A percentile compares a stretch with the other conserved stretches of the same genome.
These are phyloP conservation scores for Trametes cubensis DNA, from an alignment of 768 basidiomycete genomes.

Conservation along the genomic window DNA sequence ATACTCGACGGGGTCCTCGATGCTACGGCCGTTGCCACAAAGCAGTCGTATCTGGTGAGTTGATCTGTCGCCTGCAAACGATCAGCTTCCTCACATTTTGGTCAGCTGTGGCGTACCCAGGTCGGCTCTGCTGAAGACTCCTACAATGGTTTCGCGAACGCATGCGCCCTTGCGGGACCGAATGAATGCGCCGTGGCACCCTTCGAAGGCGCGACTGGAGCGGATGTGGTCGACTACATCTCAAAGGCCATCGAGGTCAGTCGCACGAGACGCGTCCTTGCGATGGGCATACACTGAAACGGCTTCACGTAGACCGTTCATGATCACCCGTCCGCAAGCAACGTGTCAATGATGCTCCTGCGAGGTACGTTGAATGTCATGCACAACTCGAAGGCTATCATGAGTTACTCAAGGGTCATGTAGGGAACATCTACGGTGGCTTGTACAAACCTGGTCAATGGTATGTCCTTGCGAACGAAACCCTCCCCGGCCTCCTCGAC, in stretches of 20 bases:
- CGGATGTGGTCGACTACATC: constrained; percentile 12
- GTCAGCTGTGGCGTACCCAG: constrained; percentile 13
- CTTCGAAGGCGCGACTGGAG: constrained; percentile 4
- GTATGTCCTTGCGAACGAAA: background rate
- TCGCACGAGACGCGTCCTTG: too few relatives aligned
- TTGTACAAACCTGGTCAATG: constrained; percentile 13
- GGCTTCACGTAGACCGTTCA: background rate
- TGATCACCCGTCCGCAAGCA: constrained; percentile 4
- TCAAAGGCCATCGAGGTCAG: constrained; percentile 7
- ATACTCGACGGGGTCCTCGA: constrained; percentile 22
- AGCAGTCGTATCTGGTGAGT: constrained; percentile 11
- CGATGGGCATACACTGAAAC: background rate
- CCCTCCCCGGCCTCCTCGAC: background rate
- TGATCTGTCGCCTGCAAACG: background rate
- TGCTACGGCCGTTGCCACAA: constrained; percentile 6
- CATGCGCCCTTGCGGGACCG: constrained; percentile 13
- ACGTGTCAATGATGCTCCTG: constrained; percentile 1
- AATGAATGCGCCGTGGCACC: constrained; percentile 4
- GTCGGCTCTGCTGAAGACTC: constrained; percentile 7
- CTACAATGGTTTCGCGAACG: constrained; percentile 14
- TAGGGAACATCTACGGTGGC: constrained; percentile 1
- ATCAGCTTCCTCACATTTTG: background rate
- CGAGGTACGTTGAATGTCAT: background rate
- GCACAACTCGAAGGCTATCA: too few relatives aligned
- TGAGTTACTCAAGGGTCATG: background rate